Conservation (phyloP, 768 basidiomycete species). For the Russula earlei region DNA sequence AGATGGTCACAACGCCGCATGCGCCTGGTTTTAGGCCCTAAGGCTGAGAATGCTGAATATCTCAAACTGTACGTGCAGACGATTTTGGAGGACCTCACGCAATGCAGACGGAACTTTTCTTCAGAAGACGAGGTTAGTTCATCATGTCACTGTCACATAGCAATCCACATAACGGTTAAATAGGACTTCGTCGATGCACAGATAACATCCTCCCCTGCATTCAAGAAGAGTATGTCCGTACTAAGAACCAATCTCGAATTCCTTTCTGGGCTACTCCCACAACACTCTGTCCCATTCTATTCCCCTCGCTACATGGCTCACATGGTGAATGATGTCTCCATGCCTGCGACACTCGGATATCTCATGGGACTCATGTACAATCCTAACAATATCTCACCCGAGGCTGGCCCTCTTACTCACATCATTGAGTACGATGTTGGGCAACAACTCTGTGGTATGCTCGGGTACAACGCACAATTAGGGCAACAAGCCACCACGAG, state of each 20-base stretch:
- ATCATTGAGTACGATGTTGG: slow-evolving; percentile 33
- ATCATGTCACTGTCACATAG: not conserved
- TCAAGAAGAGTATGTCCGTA: slow-evolving; percentile 21
- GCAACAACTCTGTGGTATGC: slow-evolving; percentile 32
- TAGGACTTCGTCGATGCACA: slow-evolving; percentile 22
- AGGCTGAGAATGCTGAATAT: slow-evolving; percentile 29
- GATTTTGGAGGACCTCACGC: slow-evolving; percentile 22
- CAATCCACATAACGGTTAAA: too few species aligned
- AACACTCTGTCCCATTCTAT: slow-evolving; percentile 32
- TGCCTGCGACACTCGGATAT: slow-evolving; percentile 24
- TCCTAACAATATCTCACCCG: slow-evolving; percentile 37
- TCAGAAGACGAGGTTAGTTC: slow-evolving; percentile 26
- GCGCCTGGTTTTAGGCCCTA: slow-evolving; percentile 34
- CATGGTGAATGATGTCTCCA: slow-evolving; percentile 31
- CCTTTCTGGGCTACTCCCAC: slow-evolving; percentile 22
- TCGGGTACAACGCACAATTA: slow-evolving; percentile 28
- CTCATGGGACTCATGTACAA: slow-evolving; percentile 28
- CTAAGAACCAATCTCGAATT: slow-evolving; percentile 19
- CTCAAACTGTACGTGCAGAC: slow-evolving; percentile 24
- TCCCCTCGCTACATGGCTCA: slow-evolving; percentile 34
- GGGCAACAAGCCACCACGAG: not conserved
- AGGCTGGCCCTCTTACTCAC: slow-evolving; percentile 34
- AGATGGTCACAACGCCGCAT: slow-evolving; percentile 23
- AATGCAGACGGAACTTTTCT: slow-evolving; percentile 24
- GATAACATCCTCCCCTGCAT: slow-evolving; percentile 18